Evolutionary conservation across 495 filamentous ascomycete species (phyloP).

Genomic region (Hyaloscypha hepaticicola): DNA sequence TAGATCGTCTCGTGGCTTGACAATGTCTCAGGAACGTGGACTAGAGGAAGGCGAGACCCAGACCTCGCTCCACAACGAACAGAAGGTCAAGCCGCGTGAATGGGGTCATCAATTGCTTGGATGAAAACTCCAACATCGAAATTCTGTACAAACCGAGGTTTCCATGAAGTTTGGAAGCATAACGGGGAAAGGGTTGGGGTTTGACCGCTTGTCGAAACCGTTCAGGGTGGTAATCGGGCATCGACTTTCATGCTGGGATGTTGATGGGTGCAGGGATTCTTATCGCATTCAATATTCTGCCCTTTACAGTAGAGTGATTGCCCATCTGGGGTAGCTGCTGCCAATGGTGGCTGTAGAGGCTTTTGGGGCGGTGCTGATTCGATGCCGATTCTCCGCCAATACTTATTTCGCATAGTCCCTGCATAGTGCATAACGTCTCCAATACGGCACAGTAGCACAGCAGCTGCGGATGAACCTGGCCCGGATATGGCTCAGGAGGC

Average conservation of each 20-base stretch:
- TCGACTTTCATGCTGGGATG: background rate
- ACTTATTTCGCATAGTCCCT: background rate
- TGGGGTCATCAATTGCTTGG: too few species aligned
- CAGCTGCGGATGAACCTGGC: background rate
- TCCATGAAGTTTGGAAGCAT: background rate
- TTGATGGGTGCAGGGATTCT: constrained; percentile 1
- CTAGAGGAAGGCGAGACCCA: background rate
- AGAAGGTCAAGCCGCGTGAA: background rate
- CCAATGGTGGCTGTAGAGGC: constrained; percentile 1
- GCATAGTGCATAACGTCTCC: background rate
- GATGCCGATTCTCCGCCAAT: background rate
- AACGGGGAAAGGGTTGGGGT: background rate
- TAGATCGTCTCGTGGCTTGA: constrained; percentile 7
- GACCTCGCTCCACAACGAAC: background rate
- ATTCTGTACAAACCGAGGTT: background rate
- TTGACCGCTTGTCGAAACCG: background rate
- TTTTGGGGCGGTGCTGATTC: background rate
- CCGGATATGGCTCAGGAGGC: background rate
- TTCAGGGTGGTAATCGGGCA: background rate
- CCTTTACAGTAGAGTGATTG: background rate
- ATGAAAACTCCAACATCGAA: background rate
- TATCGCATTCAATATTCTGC: constrained; percentile 6
- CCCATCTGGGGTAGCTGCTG: constrained; percentile 14
- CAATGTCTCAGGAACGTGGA: constrained; percentile 5
- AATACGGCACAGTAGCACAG: background rate